These are phyloP conservation scores for Penicillium canescens DNA, from an alignment of 495 filamentous ascomycete species.

Conservation along the genomic window DNA sequence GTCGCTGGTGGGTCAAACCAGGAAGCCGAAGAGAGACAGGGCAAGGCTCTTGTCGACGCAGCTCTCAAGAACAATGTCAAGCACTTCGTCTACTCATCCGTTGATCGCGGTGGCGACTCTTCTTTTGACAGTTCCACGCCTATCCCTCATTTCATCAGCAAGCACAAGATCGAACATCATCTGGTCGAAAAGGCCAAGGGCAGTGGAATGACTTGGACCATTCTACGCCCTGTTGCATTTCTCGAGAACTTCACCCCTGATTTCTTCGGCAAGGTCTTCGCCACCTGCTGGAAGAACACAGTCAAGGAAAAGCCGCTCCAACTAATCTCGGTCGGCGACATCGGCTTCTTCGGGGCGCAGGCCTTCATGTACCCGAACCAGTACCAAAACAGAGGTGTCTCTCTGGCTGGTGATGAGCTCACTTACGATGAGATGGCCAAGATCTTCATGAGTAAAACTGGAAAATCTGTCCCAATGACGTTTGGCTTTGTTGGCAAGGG, in stretches of 20 bases:
- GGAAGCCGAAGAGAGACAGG: conserved; percentile 53
- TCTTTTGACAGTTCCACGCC: conserved; percentile 55
- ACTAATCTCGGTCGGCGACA: conserved; percentile 56
- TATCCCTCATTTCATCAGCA: conserved; percentile 61
- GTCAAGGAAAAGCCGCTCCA: conserved; percentile 54
- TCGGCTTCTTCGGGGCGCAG: conserved; percentile 61
- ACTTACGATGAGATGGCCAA: conserved; percentile 46
- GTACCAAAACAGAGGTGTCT: conserved; percentile 44
- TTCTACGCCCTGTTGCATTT: conserved; percentile 62
- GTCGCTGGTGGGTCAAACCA: no score
- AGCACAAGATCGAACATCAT: conserved; percentile 64
- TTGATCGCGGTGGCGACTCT: conserved; percentile 63
- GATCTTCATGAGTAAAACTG: conserved; percentile 48
- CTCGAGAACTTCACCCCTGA: conserved; percentile 63
- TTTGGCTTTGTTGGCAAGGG: conserved; percentile 40
- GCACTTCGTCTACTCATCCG: conserved; percentile 65
- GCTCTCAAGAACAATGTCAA: conserved; percentile 54
- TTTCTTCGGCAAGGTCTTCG: conserved; percentile 59
- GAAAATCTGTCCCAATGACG: conserved; percentile 47
- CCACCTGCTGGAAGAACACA: conserved; percentile 45
- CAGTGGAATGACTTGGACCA: conserved; percentile 54
- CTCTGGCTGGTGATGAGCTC: conserved; percentile 59
- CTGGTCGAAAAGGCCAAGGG: conserved; percentile 40
- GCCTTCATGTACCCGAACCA: conserved; percentile 50
- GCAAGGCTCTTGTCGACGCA: conserved; percentile 57